Conservation (phyloP, 2,329 filamentous ascomycete genomes). For the Claviceps humidiphila region DNA sequence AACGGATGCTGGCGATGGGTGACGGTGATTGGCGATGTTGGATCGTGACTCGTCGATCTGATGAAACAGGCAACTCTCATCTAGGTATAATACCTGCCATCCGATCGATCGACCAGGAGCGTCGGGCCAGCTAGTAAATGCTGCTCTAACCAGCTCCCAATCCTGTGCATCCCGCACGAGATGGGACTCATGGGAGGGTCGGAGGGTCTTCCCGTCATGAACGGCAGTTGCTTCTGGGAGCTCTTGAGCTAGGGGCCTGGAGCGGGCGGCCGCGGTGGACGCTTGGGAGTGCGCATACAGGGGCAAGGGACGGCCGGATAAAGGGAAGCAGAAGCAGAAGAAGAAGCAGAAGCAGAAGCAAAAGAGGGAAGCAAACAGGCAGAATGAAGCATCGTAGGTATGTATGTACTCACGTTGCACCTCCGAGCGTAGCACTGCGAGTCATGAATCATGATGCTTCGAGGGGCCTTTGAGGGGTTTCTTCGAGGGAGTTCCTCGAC, state of each 20-base stretch:
- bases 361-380: background rate
- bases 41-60: background rate
- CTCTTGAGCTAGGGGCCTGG: background rate
- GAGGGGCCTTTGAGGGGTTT: too few relatives aligned
- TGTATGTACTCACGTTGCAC: background rate
- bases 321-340: background rate
- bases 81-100: background rate
- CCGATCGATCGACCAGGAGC: conserved; percentile 4
- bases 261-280: background rate
- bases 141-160: background rate
- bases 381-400: background rate
- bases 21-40: background rate
- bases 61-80: background rate
- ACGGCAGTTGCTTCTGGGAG: background rate
- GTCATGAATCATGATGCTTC: too few relatives aligned
- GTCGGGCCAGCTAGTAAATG: background rate
- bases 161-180: background rate
- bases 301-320: background rate
- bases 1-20: too few relatives aligned
- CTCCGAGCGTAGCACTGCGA: background rate
- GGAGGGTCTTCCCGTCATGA: background rate
- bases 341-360: background rate
- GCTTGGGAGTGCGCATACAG: background rate
- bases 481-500: too few relatives aligned
- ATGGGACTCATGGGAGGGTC: background rate